A percentile compares a stretch with the other conserved stretches of the same genome.
Conservation (phyloP, 805 yeast species). For the Metschnikowia continentalis region DNA sequence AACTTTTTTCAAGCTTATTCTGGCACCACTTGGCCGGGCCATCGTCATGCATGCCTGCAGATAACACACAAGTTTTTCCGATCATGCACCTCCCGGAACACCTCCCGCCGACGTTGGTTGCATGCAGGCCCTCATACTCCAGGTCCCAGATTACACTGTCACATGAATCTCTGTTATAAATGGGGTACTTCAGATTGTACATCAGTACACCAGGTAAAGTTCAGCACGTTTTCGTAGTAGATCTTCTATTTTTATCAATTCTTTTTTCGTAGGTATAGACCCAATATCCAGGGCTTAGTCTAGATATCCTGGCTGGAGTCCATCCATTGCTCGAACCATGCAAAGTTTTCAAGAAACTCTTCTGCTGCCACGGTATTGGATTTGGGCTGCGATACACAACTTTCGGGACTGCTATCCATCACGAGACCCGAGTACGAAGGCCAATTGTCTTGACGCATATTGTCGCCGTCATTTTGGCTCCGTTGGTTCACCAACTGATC, state of each 20-base stretch:
- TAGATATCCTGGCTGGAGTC: constrained; percentile 15
- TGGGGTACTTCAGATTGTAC: too few species aligned
- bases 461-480: constrained; percentile 5
- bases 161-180: too few species aligned
- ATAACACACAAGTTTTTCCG: constrained; percentile 1
- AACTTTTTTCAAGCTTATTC: background rate
- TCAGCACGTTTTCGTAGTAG: too few species aligned
- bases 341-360: constrained; percentile 39
- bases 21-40: background rate
- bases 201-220: too few species aligned
- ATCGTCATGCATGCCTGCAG: constrained; percentile 1
- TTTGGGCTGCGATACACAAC: constrained; percentile 7
- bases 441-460: background rate
- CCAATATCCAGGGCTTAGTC: background rate
- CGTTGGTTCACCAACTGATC: constrained; percentile 17
- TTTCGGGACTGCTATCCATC: constrained; percentile 3
- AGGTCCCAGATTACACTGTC: too few species aligned
- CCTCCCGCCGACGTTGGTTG: background rate
- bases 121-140: background rate
- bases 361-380: constrained; percentile 8
- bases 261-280: too few species aligned
- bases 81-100: background rate
- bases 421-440: background rate
- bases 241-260: too few species aligned
- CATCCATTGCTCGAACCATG: constrained; percentile 56